Base-by-base conservation (phyloP, 2,329 filamentous ascomycete genomes). In the Apiospora hydei region DNA sequence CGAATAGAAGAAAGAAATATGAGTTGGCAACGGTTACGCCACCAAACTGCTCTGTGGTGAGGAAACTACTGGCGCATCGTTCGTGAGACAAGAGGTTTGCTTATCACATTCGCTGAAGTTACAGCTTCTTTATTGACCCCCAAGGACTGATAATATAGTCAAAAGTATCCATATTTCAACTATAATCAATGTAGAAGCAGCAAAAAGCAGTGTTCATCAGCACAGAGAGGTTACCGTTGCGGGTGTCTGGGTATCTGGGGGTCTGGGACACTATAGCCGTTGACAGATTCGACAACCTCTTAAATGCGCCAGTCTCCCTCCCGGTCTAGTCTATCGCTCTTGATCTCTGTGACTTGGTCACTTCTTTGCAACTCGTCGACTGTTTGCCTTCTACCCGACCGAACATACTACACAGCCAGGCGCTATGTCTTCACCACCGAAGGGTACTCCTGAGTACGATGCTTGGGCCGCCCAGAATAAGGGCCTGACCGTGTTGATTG, bases 401-500 rank as follows among this genome's bases (percentile, higher is more conserved):
- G 18, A 64, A n/a, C 30, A 41, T 38, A 21, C 34, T 64, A 41
- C 34, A 64, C 57, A n/a, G 21, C 57, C 34, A 24, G 57, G 30
- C 57, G 72, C 70, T n/a, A 64, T 64, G 57, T 41, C 57, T 41
- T 38, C 57, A 24, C 57, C 57, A 30, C 57, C 57, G 34, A 64
- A 64, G 41, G 57, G 18, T 18, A 64, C 57, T 14, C 57, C 16
- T 8, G 57, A 64, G 57, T 64, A 64, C 34, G 18, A 11, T 16
- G 57, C 21, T 11, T 68, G 66, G 67, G 67, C 67, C 4, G 46
- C 67, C 1, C 43, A 69, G 24, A n/a, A 69, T 26, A 69, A 69
- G 69, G 82, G 81, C 6, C 81, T 81, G 0, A 74, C 74, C 71
- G 80, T 82, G 49, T 72, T 83, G 11, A 77, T 72, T 5, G 77